phyloP scores from a whole-genome alignment of 345 rosid genomes.

The Linum tenue region DNA sequence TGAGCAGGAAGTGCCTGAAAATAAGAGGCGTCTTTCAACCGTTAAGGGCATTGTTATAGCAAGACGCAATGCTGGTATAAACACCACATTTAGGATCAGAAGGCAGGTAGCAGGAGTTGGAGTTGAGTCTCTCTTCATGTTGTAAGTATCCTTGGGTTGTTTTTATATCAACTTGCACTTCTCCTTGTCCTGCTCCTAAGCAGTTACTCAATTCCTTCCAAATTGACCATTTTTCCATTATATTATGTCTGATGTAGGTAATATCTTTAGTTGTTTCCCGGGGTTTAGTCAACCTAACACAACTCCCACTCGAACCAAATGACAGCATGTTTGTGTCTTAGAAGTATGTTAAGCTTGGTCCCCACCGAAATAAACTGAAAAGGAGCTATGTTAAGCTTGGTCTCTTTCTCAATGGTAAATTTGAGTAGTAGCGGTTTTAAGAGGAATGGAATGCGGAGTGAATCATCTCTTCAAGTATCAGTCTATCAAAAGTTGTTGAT shows the following conservation, averaged over 20 bases:
- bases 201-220: background rate
- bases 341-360: background rate
- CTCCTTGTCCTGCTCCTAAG: background rate
- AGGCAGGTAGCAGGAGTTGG: slow-evolving; percentile 92
- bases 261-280: background rate
- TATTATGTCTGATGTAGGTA: background rate
- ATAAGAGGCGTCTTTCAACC: slow-evolving; percentile 69
- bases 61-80: slow-evolving; percentile 86
- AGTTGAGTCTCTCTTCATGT: slow-evolving; percentile 75
- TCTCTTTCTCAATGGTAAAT: background rate
- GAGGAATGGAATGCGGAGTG: background rate
- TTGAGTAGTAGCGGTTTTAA: background rate
- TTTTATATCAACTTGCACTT: background rate
- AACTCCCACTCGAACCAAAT: too few species aligned
- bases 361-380: background rate
- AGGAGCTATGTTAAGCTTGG: background rate
- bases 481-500: background rate
- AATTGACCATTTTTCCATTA: background rate
- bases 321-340: too few species aligned
- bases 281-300: too few species aligned
- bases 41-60: slow-evolving; percentile 86
- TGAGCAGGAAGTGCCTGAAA: slow-evolving; percentile 88
- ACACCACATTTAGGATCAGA: slow-evolving; percentile 75
- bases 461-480: background rate
- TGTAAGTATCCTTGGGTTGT: slow-evolving; percentile 42